Evolutionary conservation across 129 eudicot genomes (phyloP).

Genomic region (Helichrysum umbraculigerum): DNA sequence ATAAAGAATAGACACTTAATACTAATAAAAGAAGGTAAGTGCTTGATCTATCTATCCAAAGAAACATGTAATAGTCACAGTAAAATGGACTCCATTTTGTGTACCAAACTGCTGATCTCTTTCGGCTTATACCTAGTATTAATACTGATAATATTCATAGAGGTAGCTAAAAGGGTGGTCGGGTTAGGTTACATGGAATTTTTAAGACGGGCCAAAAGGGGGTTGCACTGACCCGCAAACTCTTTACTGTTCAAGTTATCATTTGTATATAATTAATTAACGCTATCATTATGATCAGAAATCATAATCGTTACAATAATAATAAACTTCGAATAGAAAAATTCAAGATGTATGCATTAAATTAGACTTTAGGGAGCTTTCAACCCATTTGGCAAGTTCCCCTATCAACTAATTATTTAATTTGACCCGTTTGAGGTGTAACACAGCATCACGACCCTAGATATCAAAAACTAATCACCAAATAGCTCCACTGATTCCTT

Average conservation of each 20-base stretch:
- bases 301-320: no score
- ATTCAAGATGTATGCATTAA: background rate
- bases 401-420: background rate
- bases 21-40: background rate
- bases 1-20: background rate
- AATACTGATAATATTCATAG: background rate
- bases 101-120: background rate
- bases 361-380: background rate
- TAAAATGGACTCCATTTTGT: background rate
- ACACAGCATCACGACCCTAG: background rate
- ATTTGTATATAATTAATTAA: no score
- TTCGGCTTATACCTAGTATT: background rate
- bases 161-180: background rate
- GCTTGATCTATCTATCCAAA: background rate
- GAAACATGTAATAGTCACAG: background rate
- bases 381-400: background rate
- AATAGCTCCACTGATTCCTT: background rate
- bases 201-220: no score
- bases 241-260: no score
- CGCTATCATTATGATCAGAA: no score
- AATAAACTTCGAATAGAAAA: no score
- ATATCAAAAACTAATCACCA: background rate
- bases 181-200: background rate
- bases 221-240: no score
- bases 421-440: background rate